Evolutionary conservation across 2,329 filamentous ascomycete species (phyloP).

Genomic region (Fusarium buharicum): DNA sequence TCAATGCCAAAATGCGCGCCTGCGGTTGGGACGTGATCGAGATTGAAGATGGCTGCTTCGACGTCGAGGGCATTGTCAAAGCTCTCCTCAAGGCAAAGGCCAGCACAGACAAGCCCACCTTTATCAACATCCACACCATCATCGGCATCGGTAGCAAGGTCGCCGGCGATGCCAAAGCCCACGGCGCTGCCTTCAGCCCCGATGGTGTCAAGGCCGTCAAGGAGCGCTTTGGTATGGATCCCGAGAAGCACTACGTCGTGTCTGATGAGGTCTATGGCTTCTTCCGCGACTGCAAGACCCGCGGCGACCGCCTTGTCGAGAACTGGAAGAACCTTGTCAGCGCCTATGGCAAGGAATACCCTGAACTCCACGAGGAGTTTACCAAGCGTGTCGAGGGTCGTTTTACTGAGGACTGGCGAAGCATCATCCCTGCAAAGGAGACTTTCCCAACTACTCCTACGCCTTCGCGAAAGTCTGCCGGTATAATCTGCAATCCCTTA

Average conservation of each 20-base stretch:
- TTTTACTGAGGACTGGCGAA: slow-evolving; percentile 59
- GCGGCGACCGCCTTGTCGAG: slow-evolving; percentile 57
- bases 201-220: slow-evolving; percentile 60
- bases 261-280: slow-evolving; percentile 61
- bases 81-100: slow-evolving; percentile 58
- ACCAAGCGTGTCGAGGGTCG: slow-evolving; percentile 58
- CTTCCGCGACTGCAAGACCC: slow-evolving; percentile 58
- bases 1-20: slow-evolving; percentile 67
- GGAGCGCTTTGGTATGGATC: slow-evolving; percentile 48
- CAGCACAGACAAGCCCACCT: slow-evolving; percentile 61
- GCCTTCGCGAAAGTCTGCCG: slow-evolving; percentile 61
- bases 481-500: slow-evolving; percentile 61
- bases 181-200: slow-evolving; percentile 66
- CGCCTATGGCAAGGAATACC: slow-evolving; percentile 57
- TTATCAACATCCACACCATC: slow-evolving; percentile 68
- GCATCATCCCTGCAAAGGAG: slow-evolving; percentile 58
- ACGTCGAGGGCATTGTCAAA: slow-evolving; percentile 55
- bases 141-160: slow-evolving; percentile 63
- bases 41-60: slow-evolving; percentile 62
- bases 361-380: slow-evolving; percentile 62
- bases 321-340: slow-evolving; percentile 59
- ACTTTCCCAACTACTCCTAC: slow-evolving; percentile 59
- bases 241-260: slow-evolving; percentile 51
- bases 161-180: slow-evolving; percentile 63
- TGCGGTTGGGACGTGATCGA: slow-evolving; percentile 67